Base-by-base conservation (phyloP, 345 rosid species). In the Trapa bicornis region DNA sequence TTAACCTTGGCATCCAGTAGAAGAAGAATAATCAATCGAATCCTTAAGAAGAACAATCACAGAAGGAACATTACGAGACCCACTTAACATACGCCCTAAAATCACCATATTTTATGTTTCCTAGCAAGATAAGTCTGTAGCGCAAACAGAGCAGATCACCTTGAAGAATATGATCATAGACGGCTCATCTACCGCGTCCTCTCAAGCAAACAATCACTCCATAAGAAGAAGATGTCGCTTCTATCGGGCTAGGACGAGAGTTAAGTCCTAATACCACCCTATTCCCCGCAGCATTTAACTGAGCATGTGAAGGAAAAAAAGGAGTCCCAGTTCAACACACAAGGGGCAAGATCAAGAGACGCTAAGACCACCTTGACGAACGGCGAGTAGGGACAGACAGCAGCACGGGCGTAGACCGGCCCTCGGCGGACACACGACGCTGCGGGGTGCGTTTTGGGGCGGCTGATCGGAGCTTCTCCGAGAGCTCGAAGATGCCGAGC, bases 401-500 rank as follows among this genome's bases (percentile, higher is more conserved):
- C 48, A 64, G 77, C 41, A 61, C 45, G 15, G 75, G 73, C 73
- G 82, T 38, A 41, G 69, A 16, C 1, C 39, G 64, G 38, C 57
- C 69, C 6, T 58, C 64, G 35, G 43, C 37, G 13, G 70, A 58
- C 66, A 38, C 22, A 36, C 52, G 61, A 61, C 70, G 69, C 37
- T 5, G 42, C 33, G 61, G 67, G 39, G 66, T 67, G 33, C 83
- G 77, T 69, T 75, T 85, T n/a, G 73, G 48, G 47, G 83, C 61
- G 43, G 72, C 37, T 12, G 89, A 66, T 43, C 72, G 81, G 83
- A 87, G 83, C 71, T 86, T 80, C 39, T 67, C 84, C 38, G 96
- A 85, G 67, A 88, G 89, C 62, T 90, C 87, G 39, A 68, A 22
- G 70, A 94, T 75, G 33, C 99, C 99, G 2, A 94, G 85, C 61